phyloP scores from a whole-genome alignment of 805 yeast species.

The Spathaspora arborariae region DNA sequence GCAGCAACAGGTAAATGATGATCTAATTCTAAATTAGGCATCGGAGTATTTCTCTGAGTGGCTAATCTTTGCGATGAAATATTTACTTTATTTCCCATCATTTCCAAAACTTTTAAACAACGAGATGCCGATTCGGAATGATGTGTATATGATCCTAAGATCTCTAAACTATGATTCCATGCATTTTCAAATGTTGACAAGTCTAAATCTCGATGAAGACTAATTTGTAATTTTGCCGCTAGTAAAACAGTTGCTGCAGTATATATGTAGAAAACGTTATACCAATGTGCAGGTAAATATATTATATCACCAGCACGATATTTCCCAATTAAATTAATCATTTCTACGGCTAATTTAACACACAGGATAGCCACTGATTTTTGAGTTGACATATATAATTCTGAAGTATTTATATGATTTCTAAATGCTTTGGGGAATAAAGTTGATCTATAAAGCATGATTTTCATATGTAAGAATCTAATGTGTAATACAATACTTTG shows the following conservation, averaged over 20 bases:
- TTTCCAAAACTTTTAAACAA: conserved; percentile 10
- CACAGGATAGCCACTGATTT: conserved; percentile 8
- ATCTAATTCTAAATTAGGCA: not conserved
- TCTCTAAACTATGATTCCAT: conserved; percentile 8
- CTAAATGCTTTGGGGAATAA: conserved; percentile 8
- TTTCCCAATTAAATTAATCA: conserved; percentile 7
- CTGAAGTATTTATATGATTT: conserved; percentile 3
- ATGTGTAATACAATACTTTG: conserved; percentile 11
- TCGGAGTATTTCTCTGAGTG: conserved; percentile 3
- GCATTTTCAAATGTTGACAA: conserved; percentile 3
- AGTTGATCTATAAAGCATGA: conserved; percentile 10
- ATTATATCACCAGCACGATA: conserved; percentile 9
- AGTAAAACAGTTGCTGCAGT: conserved; percentile 17
- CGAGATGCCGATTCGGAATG: conserved; percentile 11
- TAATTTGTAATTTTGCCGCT: conserved; percentile 18
- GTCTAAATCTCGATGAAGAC: conserved; percentile 11
- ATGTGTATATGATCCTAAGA: conserved; percentile 7
- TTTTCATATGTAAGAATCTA: conserved; percentile 9
- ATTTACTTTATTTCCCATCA: conserved; percentile 10
- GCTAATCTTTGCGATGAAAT: conserved; percentile 4
- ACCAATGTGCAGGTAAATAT: conserved; percentile 18
- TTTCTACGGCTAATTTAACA: conserved; percentile 9
- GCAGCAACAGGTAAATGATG: not conserved
- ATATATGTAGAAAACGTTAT: conserved; percentile 17
- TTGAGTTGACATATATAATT: conserved; percentile 8